A percentile compares a stretch with the other conserved stretches of the same genome.
phyloP scores from a whole-genome alignment of 75 land plant genomes.

The Sequoiadendron giganteum region DNA sequence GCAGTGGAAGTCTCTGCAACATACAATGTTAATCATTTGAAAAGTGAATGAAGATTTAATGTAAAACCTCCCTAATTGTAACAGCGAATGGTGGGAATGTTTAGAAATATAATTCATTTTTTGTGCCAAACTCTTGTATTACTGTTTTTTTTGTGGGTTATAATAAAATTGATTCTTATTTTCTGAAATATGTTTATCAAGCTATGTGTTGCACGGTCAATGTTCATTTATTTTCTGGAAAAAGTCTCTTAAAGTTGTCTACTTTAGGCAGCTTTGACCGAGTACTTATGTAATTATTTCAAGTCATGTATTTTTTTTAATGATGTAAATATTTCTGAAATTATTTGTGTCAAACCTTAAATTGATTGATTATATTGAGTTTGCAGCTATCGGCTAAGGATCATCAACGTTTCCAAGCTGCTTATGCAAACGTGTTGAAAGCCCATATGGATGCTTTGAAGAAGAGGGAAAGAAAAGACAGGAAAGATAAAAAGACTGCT shows the following conservation, averaged over 20 bases:
- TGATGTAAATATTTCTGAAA: background rate
- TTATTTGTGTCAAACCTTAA: background rate
- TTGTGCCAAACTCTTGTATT: background rate
- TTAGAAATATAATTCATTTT: background rate
- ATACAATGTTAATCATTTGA: background rate
- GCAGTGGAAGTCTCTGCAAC: background rate
- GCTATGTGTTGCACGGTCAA: background rate
- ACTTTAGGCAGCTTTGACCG: background rate
- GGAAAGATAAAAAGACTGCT: constrained; percentile 39
- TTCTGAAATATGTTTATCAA: background rate
- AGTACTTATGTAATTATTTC: background rate
- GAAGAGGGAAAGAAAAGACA: constrained; percentile 86
- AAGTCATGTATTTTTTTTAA: background rate
- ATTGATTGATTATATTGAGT: background rate
- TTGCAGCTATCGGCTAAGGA: constrained; percentile 72
- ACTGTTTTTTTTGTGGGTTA: background rate
- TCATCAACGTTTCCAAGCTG: constrained; percentile 66
- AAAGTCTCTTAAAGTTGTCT: background rate
- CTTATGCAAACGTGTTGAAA: constrained; percentile 74
- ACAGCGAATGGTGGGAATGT: background rate
- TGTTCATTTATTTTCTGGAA: background rate
- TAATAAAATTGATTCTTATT: background rate
- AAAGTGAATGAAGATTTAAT: background rate
- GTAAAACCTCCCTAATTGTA: background rate
- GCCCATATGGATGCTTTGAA: constrained; percentile 84